Evolutionary conservation across 139 green algal genomes (phyloP), one percentile per base, ranked within the genome.

Genomic region (Desmodesmus armatus): DNA sequence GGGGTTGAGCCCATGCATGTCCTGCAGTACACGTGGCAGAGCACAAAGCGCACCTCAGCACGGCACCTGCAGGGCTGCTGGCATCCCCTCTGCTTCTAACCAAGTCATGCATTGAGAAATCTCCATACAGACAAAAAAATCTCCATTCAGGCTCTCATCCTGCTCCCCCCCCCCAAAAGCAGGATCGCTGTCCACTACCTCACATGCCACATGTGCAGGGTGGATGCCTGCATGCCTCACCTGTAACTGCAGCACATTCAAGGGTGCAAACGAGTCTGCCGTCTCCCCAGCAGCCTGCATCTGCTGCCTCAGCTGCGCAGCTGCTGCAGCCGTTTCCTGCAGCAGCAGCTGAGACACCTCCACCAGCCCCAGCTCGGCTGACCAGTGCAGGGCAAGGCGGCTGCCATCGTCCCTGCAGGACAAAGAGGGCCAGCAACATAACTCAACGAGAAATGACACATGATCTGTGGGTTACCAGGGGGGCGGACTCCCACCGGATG

Each of bases 311-410:
- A 23, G 63, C 83, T 31, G 66, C 79, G 44, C 83, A 88, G 58
- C 53, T 67, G 77, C 49, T 15, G 19, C 85, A 35, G 21, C 29
- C 40, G 79, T 41, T 0, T 53, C 87, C 11, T 66, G n/a, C 49
- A 95, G 31, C 65, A 97, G 87, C 51, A 69, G 3, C 11, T 81
- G 40, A 0, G 41, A 73, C 11, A 92, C 65, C 0, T 73, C 33
- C 7, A 4, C 7, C 2, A 93, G 82, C 1, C 93, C 93, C 7
- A 88, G 74, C 62, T 84, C 82, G 21, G 93, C 93, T 2, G 94
- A 95, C 93, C 94, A 97, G 89, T 97, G 95, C 74, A 97, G 78
- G 3, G 95, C 86, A 0, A 93, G 95, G 40, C 95, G 91, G 1
- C 90, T 90, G 40, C 89, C 85, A 75, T 98, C 95, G 76, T 98